Conservation (phyloP, 2,329 filamentous ascomycete species). For the Bisporella sp. region DNA sequence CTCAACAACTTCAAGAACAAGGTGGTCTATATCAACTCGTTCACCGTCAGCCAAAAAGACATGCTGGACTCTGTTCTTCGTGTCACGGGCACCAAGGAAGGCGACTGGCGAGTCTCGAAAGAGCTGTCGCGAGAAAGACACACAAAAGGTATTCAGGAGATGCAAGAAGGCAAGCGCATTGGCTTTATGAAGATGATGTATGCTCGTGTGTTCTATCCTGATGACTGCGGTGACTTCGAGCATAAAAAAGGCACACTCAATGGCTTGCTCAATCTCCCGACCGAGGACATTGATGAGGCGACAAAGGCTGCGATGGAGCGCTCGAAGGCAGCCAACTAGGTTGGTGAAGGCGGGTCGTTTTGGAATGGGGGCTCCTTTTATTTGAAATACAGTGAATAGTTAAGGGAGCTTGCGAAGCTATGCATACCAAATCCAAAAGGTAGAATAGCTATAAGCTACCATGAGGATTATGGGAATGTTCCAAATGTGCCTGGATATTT, state of each 20-base stretch:
- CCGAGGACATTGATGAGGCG: constrained; percentile 13
- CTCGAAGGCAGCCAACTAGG: background rate
- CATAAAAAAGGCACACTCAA: constrained; percentile 7
- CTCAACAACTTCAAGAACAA: constrained; percentile 36
- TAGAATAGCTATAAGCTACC: no score
- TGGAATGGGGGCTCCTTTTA: no score
- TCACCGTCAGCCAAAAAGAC: constrained; percentile 41
- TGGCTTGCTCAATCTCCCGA: constrained; percentile 10
- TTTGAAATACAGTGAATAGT: no score
- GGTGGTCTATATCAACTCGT: constrained; percentile 35
- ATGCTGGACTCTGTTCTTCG: constrained; percentile 33
- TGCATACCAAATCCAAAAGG: no score
- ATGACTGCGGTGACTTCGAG: constrained; percentile 11
- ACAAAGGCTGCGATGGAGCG: constrained; percentile 4
- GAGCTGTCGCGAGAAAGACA: constrained; percentile 6
- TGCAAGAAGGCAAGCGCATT: constrained; percentile 7
- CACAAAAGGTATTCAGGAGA: constrained; percentile 7
- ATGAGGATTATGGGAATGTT: no score
- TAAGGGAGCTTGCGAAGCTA: no score
- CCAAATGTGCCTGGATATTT: no score
- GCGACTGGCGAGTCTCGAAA: constrained; percentile 15
- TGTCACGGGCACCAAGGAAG: constrained; percentile 11
- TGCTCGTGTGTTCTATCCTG: constrained; percentile 10
- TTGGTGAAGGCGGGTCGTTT: no score
- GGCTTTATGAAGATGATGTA: constrained; percentile 15